Percentiles rank a stretch among this genome's conserved stretches.
These are phyloP conservation scores for Drosera capensis DNA, from an alignment of 148 eudicot species.

Conservation along the genomic window DNA sequence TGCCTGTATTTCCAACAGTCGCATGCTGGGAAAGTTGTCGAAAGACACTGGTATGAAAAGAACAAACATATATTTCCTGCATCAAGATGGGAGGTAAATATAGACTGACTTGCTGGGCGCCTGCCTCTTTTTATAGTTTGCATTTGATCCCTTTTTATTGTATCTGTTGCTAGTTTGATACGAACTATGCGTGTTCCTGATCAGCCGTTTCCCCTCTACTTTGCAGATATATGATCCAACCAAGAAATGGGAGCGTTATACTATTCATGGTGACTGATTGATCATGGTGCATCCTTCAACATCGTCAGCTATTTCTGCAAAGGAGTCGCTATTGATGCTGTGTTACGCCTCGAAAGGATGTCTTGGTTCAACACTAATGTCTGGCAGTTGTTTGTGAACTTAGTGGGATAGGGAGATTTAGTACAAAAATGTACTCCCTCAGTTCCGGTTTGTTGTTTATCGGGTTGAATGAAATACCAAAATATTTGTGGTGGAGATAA, in stretches of 20 bases:
- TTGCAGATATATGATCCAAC: constrained; percentile 90
- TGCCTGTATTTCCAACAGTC: constrained; percentile 43
- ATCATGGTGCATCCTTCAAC: too few relatives aligned
- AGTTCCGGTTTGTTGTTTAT: too few relatives aligned
- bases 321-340: too few relatives aligned
- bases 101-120: constrained; percentile 10
- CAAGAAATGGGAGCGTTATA: constrained; percentile 88
- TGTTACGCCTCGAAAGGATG: too few relatives aligned
- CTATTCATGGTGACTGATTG: constrained; percentile 76
- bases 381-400: too few relatives aligned
- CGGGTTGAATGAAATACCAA: too few relatives aligned
- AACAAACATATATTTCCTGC: constrained; percentile 98
- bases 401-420: too few relatives aligned
- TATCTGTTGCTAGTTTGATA: not conserved
- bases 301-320: too few relatives aligned
- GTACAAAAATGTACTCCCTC: too few relatives aligned
- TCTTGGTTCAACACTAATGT: too few relatives aligned
- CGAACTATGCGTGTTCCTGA: not conserved
- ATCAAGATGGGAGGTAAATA: constrained; percentile 99
- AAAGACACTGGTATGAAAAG: constrained; percentile 98
- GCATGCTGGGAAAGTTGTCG: constrained; percentile 98
- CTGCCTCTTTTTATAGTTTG: constrained; percentile 4
- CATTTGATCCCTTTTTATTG: not conserved
- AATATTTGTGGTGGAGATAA: too few relatives aligned
- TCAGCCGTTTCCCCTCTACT: not conserved